Evolutionary conservation across 1,139 yeast genomes (phyloP), one percentile per base, ranked within the genome.

Genomic region (Ogataea hybrid): DNA sequence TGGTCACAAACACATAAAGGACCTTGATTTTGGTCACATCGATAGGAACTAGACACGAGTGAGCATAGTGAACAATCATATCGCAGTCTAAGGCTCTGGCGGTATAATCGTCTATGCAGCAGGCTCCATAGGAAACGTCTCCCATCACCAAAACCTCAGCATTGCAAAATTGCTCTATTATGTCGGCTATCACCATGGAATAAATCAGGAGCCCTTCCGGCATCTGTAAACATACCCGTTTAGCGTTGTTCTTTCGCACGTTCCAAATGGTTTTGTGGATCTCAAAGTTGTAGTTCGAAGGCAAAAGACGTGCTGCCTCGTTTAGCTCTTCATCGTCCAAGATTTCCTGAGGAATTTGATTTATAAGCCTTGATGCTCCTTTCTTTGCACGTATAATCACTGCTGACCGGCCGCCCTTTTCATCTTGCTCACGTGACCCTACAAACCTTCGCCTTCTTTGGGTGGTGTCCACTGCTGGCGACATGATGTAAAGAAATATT

Each of bases 71-170:
- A 10, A 92, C 89, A 44, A 92, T 81, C 54, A 90, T 85, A 61
- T 92, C 99, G 64, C 98, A 94, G 42, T 86, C 96, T 34, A 92
- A 67, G 0, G 97, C 82, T 47, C 90, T 70, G 4, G 99, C 98
- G 0, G 98, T 90, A 59, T 75, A 92, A 61, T 92, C 99, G 61
- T 92, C 99, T 40, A 92, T 89, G 65, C 99, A 92, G 61, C 99
- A 92, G 0, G 99, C 99, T 25, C 99, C 99, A 58, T 92, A 92
- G 0, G 97, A 88, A 1, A 92, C 98, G 63, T 92, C 99, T 2
- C 99, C 99, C 98, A 92, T 94, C 5, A 92, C 95, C 1, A 94
- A 72, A 0, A 92, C 86, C 57, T 90, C 96, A 38, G 84, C 92
- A 6, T 69, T 67, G 59, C 97, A 89, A 57, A 92, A 90, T 63